Evolutionary conservation across 805 yeast genomes (phyloP).

Genomic region (Candida succiphila): DNA sequence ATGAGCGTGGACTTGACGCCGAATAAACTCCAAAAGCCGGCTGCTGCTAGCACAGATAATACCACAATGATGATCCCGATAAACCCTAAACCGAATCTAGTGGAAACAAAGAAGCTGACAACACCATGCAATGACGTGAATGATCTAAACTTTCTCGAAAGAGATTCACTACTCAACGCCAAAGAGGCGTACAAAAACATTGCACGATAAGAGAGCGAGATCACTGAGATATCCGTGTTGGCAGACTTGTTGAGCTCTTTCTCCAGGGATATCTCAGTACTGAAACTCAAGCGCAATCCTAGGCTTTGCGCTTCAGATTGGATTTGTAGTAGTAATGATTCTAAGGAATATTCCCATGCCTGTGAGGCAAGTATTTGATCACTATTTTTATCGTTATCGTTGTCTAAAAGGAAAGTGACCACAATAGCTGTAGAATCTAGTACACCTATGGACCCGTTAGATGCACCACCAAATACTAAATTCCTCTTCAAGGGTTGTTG

Average conservation of each 20-base stretch:
- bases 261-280: constrained; percentile 75
- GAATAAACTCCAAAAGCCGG: constrained; percentile 68
- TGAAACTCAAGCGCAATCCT: constrained; percentile 61
- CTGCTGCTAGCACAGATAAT: constrained; percentile 71
- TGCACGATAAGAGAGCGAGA: constrained; percentile 63
- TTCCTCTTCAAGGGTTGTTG: constrained; percentile 81
- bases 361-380: constrained; percentile 27
- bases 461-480: constrained; percentile 54
- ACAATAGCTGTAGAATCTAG: constrained; percentile 64
- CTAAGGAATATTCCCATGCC: constrained; percentile 70
- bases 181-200: constrained; percentile 88
- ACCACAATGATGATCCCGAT: constrained; percentile 79
- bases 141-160: neutral
- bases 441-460: constrained; percentile 31
- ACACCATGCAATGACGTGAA: neutral
- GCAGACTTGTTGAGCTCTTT: constrained; percentile 77
- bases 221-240: constrained; percentile 65
- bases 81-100: constrained; percentile 70
- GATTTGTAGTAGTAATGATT: constrained; percentile 38
- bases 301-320: constrained; percentile 33
- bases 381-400: constrained; percentile 33
- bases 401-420: constrained; percentile 61
- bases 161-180: constrained; percentile 51
- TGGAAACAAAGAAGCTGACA: constrained; percentile 24
- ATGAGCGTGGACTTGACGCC: constrained; percentile 83